A percentile compares a stretch with the other conserved stretches of the same genome.
Conservation (phyloP, 2,329 filamentous ascomycete genomes). For the Penicillium sp. region DNA sequence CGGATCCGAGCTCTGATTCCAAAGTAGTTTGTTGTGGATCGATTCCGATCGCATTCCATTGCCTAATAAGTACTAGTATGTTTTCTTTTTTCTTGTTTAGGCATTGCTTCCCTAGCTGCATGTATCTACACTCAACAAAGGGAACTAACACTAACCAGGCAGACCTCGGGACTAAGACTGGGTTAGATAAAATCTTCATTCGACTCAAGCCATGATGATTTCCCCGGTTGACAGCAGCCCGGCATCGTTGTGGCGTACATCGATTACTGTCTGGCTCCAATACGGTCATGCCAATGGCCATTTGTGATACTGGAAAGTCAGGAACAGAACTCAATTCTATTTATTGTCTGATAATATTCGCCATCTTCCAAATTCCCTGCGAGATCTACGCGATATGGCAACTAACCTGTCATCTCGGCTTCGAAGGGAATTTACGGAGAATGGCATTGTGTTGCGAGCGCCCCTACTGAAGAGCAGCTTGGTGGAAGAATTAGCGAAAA, state of each 20-base stretch:
- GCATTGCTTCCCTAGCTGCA: not conserved
- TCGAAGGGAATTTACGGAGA: conserved; percentile 7
- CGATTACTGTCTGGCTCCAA: not conserved
- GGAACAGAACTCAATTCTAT: not conserved
- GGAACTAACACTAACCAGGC: not conserved
- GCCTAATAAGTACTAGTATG: not conserved
- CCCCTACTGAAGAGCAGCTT: conserved; percentile 10
- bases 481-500: not conserved
- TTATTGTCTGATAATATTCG: conserved; percentile 5
- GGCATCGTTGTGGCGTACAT: not conserved
- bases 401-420: conserved; percentile 8
- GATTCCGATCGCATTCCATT: not conserved
- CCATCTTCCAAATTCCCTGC: conserved; percentile 8
- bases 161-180: not conserved
- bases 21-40: not conserved
- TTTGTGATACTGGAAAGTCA: not conserved
- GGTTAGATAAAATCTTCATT: not conserved
- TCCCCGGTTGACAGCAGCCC: not conserved
- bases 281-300: conserved; percentile 7
- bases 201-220: not conserved
- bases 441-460: conserved; percentile 10
- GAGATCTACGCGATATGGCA: conserved; percentile 1
- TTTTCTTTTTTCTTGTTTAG: not conserved
- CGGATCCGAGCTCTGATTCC: not conserved
- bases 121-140: not conserved